These are phyloP conservation scores for Aspergillus pseudonomiae DNA, from an alignment of 2,329 filamentous ascomycete genomes.

Conservation along the genomic window DNA sequence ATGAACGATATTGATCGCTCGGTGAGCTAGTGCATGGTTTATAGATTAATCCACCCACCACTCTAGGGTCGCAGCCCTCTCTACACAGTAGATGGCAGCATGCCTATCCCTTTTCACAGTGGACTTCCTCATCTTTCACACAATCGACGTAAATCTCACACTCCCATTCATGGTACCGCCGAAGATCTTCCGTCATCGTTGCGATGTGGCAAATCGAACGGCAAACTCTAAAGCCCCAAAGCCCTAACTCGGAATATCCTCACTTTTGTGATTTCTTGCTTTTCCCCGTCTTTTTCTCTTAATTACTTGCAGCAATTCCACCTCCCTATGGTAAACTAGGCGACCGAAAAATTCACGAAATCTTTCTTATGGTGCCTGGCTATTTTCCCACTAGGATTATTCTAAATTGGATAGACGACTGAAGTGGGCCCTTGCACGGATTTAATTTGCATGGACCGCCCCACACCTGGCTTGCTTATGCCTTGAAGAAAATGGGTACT, in stretches of 20 bases:
- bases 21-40: background rate
- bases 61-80: background rate
- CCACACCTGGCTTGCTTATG: background rate
- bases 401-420: background rate
- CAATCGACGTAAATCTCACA: background rate
- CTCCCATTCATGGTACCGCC: background rate
- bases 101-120: no score
- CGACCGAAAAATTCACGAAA: no score
- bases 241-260: background rate
- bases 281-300: no score
- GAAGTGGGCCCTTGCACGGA: background rate
- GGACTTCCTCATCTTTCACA: background rate
- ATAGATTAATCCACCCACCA: background rate
- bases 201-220: background rate
- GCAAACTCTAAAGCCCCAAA: background rate
- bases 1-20: background rate
- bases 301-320: background rate
- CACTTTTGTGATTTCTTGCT: background rate
- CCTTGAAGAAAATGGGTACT: background rate
- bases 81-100: background rate
- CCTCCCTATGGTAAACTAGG: background rate
- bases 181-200: background rate
- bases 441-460: constrained; percentile 1
- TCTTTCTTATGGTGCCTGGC: background rate
- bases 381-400: background rate